These are phyloP conservation scores for Clarireedia homoeocarpa DNA, from an alignment of 2,329 filamentous ascomycete species.

Conservation along the genomic window DNA sequence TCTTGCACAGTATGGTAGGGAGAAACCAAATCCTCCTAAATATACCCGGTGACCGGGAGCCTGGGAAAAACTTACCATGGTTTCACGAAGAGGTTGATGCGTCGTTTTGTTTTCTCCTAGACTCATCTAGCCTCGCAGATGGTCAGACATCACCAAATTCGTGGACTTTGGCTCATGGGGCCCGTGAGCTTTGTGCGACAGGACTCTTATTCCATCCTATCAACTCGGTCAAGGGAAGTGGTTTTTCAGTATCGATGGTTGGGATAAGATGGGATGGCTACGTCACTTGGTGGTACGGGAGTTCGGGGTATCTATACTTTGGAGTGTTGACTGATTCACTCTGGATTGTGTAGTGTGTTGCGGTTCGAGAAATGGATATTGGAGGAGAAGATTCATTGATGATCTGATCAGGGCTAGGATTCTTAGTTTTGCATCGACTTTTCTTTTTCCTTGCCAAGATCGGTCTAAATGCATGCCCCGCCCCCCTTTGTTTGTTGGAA, in stretches of 20 bases:
- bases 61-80: background rate
- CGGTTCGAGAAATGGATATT: too few relatives aligned
- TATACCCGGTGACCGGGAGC: background rate
- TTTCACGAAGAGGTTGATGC: background rate
- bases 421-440: too few relatives aligned
- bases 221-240: background rate
- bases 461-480: too few relatives aligned
- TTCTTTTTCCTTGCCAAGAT: too few relatives aligned
- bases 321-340: background rate
- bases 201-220: background rate
- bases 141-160: background rate
- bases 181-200: background rate
- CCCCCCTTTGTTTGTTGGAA: too few relatives aligned
- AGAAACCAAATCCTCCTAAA: background rate
- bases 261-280: background rate
- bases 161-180: background rate
- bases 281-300: background rate
- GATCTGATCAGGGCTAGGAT: too few relatives aligned
- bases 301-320: background rate
- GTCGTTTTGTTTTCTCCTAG: background rate
- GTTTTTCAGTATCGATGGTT: too few relatives aligned
- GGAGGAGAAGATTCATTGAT: too few relatives aligned
- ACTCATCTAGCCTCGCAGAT: background rate
- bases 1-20: background rate
- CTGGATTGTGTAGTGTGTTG: background rate